These are phyloP conservation scores for Brettanomyces sp. DNA, from an alignment of 805 yeast species.

Conservation along the genomic window DNA sequence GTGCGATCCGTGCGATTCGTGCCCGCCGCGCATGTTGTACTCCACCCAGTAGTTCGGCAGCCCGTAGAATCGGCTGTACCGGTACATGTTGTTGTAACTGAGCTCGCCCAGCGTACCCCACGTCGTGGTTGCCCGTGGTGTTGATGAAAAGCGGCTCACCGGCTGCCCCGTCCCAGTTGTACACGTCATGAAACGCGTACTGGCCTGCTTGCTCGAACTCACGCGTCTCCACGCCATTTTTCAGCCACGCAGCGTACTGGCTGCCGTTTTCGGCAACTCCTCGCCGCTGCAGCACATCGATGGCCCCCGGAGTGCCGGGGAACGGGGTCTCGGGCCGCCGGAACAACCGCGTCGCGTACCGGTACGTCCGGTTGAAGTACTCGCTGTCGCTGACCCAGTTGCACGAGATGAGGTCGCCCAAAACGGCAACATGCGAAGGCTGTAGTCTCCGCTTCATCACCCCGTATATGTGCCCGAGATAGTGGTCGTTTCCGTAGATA, in stretches of 20 bases:
- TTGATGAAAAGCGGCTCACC: slow-evolving; percentile 66
- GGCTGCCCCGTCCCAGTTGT: slow-evolving; percentile 48
- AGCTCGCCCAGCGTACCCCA: slow-evolving; percentile 96
- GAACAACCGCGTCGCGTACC: slow-evolving; percentile 63
- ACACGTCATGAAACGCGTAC: slow-evolving; percentile 49
- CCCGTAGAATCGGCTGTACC: slow-evolving; percentile 71
- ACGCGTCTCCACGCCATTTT: slow-evolving; percentile 23
- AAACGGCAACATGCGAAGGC: slow-evolving; percentile 78
- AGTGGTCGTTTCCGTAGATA: slow-evolving; percentile 83
- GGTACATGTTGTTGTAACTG: slow-evolving; percentile 78
- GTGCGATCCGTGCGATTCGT: slow-evolving; percentile 48
- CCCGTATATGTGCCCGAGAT: slow-evolving; percentile 72
- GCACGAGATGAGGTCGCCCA: slow-evolving; percentile 88
- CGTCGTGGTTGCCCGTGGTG: slow-evolving; percentile 90
- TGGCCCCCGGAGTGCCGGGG: slow-evolving; percentile 36
- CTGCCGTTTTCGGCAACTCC: slow-evolving; percentile 40
- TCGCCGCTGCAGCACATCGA: slow-evolving; percentile 31
- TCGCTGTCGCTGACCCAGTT: slow-evolving; percentile 95
- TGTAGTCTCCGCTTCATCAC: slow-evolving; percentile 52
- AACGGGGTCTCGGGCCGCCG: slow-evolving; percentile 46
- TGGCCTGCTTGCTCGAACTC: slow-evolving; percentile 17
- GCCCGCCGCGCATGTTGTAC: slow-evolving; percentile 53
- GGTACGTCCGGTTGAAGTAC: slow-evolving; percentile 65
- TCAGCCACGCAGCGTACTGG: slow-evolving; percentile 28
- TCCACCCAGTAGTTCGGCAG: slow-evolving; percentile 76